Evolutionary conservation across 2,329 filamentous ascomycete genomes (phyloP), one percentile per base, ranked within the genome.

Genomic region (Cladophialophora exuberans): DNA sequence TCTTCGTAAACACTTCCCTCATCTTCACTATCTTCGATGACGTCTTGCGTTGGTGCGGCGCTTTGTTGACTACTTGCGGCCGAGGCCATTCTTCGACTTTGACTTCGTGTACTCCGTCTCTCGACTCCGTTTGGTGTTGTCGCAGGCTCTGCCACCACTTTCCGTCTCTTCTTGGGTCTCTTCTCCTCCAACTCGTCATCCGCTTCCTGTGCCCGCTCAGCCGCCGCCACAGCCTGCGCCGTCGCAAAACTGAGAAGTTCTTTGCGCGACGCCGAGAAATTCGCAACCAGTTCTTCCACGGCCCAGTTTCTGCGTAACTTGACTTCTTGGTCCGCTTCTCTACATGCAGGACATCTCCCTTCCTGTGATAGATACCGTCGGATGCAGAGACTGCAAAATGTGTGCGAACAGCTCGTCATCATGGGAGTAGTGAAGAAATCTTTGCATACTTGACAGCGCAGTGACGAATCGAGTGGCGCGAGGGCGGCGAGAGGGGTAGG

Each of bases 361-460:
- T 97, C 91, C 26, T 83, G 81, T 2, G 87, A 86, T 1, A 99
- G 80, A 57, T 89, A 90, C 60, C 92, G 82, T 25, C 94, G 88
- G 69, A 99, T 97, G 71, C 94, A 99, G 50, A 96, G 76, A 5
- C 93, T 97, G 78, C 94, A 99, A 69, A 99, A 99, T 0, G 94
- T 97, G 70, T 99, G 94, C 50, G 85, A 88, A 75, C 94, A 99
- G 1, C 89, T 89, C 1, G 94, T 99, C 60, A 97, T 87, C 83
- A 99, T 94, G 0, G 94, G 94, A 46, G 91, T 96, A 58, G 85
- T 85, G 76, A 89, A 97, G 73, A 97, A 96, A 72, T 99, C 95
- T 70, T 97, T 97, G 83, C 94, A 99, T 57, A 99, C 89, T 72
- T 97, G 90, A 73, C 94, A 99, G 65, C 94, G 89, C 17, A 99